phyloP scores from a whole-genome alignment of 371 early-diverging fungal genomes.

The Apophysomyces variabilis region DNA sequence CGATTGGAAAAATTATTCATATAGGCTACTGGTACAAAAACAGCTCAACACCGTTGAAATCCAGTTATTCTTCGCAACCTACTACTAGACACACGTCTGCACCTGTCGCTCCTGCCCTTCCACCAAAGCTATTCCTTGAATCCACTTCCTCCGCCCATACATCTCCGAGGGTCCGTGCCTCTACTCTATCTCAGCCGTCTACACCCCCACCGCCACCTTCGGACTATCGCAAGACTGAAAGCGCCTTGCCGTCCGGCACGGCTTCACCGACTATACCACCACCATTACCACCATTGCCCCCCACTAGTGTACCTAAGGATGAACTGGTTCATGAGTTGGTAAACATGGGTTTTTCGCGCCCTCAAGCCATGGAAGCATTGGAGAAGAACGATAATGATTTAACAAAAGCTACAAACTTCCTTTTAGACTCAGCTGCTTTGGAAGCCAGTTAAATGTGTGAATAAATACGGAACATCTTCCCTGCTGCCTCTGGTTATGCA shows the following conservation, averaged over 20 bases:
- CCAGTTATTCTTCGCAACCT: constrained; percentile 11
- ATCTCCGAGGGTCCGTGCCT: constrained; percentile 13
- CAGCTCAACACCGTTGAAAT: constrained; percentile 10
- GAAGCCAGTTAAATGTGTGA: constrained; percentile 3
- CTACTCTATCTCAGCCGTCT: constrained; percentile 20
- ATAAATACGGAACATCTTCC: background rate
- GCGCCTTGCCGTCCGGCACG: background rate
- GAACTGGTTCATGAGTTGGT: constrained; percentile 56
- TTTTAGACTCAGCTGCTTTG: constrained; percentile 56
- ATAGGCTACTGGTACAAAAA: constrained; percentile 8
- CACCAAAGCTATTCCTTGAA: constrained; percentile 23
- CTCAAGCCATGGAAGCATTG: constrained; percentile 77
- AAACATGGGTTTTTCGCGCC: constrained; percentile 81
- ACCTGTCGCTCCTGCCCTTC: constrained; percentile 24
- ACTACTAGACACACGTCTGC: constrained; percentile 17
- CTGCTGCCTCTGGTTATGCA: no score
- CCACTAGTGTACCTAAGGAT: constrained; percentile 22
- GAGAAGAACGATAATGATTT: constrained; percentile 81
- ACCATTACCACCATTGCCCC: constrained; percentile 46
- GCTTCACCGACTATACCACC: constrained; percentile 25
- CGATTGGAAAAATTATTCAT: no score
- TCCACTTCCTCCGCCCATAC: constrained; percentile 17
- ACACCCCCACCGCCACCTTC: constrained; percentile 27
- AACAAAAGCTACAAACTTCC: constrained; percentile 79
- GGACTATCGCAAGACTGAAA: constrained; percentile 4